A percentile compares a stretch with the other conserved stretches of the same genome.
These are phyloP conservation scores for Tilletiaria anomala DNA, from an alignment of 1,284 basidiomycete genomes.

Conservation along the genomic window DNA sequence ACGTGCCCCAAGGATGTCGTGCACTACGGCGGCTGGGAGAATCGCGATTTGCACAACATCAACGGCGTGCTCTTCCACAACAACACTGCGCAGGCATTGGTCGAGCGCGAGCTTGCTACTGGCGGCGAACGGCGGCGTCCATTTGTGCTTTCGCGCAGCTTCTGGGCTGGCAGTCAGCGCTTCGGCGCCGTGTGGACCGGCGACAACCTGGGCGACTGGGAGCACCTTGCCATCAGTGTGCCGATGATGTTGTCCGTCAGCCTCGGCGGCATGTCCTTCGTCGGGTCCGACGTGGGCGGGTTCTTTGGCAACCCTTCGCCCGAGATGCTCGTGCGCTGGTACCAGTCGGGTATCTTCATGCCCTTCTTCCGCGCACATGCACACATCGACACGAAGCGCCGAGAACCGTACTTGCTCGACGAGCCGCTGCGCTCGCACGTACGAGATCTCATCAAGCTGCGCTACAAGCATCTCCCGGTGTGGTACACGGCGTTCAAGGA, in stretches of 20 bases:
- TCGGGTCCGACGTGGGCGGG: conserved; percentile 88
- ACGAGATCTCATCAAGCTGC: conserved; percentile 61
- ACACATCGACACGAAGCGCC: conserved; percentile 91
- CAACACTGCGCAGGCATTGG: conserved; percentile 63
- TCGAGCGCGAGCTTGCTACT: conserved; percentile 50
- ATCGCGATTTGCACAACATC: conserved; percentile 86
- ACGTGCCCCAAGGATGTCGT: conserved; percentile 88
- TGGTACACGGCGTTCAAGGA: conserved; percentile 86
- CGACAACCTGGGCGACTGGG: conserved; percentile 94
- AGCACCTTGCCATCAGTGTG: conserved; percentile 82
- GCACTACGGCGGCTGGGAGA: conserved; percentile 89
- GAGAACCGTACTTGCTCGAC: conserved; percentile 84
- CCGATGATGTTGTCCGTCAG: conserved; percentile 85
- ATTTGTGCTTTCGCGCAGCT: conserved; percentile 86
- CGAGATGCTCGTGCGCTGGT: conserved; percentile 94
- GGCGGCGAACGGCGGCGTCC: conserved; percentile 44
- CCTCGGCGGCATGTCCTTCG: conserved; percentile 85
- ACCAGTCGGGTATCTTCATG: conserved; percentile 82
- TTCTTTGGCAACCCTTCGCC: conserved; percentile 93
- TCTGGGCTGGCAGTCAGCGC: conserved; percentile 88
- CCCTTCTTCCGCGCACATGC: conserved; percentile 99
- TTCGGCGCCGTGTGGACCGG: conserved; percentile 98
- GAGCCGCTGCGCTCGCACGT: conserved; percentile 74
- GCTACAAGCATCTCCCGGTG: conserved; percentile 75
- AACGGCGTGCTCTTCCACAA: conserved; percentile 55